Evolutionary conservation across 768 basidiomycete species (phyloP), one percentile per base, ranked within the genome.

Genomic region (Pisolithus tinctorius): DNA sequence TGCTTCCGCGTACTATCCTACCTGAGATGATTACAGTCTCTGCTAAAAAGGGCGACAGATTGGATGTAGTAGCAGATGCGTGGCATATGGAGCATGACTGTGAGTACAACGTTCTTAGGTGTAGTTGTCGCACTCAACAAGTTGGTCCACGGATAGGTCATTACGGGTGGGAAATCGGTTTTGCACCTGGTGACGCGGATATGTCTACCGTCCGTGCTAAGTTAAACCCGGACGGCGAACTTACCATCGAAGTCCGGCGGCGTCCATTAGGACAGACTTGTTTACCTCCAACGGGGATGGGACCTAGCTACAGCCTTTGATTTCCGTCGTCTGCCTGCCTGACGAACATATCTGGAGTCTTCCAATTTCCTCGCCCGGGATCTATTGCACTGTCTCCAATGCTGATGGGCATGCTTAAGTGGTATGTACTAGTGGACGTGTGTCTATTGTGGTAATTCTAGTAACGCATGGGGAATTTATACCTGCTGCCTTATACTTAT

Each of bases 1-100:
- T 64, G 40, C 74, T 83, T 11, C 80, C 80, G 8, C 59, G 65
- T 45, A 66, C 67, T 9, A 75, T 77, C 42, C 64, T 73, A 55
- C 74, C 79, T 13, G 82, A 83, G 60, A 83, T 83, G 82, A 79
- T 83, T 26, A 83, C 81, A 4, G 74, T 83, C 45, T 74, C 74
- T 31, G 81, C 77, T 40, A 80, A 80, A 61, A 77, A 74, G 58
- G 82, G 80, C 4, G 78, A 81, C 60, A 75, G 72, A 57, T 62
- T 83, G 48, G 71, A 73, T 50, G 73, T 83, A 14, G 73, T 82
- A 23, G 82, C 81, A 20, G 80, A 83, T 60, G 79, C 79, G 41
- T 83, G 81, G 80, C 75, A 82, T 61, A 71, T 74, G 65, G 81
- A 82, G 60, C 64, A 57, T 46, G 78, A 82, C 53, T 81, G 82